Evolutionary conservation across 1,284 basidiomycete species (phyloP), one percentile per base, ranked within the genome.

Genomic region (Lentinus polychrous): DNA sequence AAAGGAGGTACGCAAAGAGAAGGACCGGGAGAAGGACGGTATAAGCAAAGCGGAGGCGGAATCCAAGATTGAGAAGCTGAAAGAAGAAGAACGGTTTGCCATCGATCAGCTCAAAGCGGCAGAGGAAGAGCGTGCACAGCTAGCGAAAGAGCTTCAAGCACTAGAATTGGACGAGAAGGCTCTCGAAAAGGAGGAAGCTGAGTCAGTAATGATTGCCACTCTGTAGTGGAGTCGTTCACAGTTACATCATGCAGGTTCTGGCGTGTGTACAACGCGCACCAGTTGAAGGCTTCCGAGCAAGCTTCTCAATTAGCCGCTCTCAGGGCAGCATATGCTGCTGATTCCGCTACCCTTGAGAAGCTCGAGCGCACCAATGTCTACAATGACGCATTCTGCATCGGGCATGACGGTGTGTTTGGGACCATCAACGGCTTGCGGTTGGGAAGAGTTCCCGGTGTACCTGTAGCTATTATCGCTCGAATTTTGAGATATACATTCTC

Each of bases 361-460:
- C 75, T 99, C 7, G 89, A 95, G 61, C 76, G 86, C 39, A 94
- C 94, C 3, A 99, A 99, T 63, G 96, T 99, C 23, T 99, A 97
- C 70, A 95, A 95, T 55, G 96, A 99, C 61, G 94, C 94, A 0
- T 99, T 99, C 65, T 95, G 93, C 59, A 99, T 99, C 55, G 94
- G 94, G 0, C 91, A 97, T 57, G 91, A 94, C 55, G 88, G 88
- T 1, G 85, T 90, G 14, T 87, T 98, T 59, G 95, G 93, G 0
- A 98, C 95, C 8, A 99, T 99, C 66, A 99, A 99, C 61, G 94
- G 94, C 1, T 74, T 99, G 12, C 79, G 96, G 20, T 69, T 99
- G 12, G 96, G 96, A 1, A 79, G 94, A 52, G 79, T 94, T 8
- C 84, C 89, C 18, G 79, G 81, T 32, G 80, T 86, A 32, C 81